phyloP scores from a whole-genome alignment of 2,329 filamentous ascomycete species.

The Aaosphaeria pasadenensis region DNA sequence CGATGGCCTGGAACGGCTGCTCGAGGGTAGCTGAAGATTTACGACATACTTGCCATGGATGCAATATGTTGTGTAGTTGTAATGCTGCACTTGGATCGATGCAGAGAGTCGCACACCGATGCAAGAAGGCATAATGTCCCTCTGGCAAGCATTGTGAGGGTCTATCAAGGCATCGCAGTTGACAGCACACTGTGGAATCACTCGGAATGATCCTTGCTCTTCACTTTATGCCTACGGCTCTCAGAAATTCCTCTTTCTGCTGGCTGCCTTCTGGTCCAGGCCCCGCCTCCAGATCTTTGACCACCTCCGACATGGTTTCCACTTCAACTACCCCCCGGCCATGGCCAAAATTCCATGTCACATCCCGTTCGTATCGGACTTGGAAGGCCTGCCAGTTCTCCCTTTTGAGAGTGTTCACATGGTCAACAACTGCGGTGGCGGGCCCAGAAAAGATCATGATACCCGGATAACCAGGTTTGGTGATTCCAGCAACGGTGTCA shows the following conservation, averaged over 20 bases:
- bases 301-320: conserved; percentile 45
- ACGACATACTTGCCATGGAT: no score
- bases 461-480: conserved; percentile 48
- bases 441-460: conserved; percentile 44
- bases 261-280: conserved; percentile 2
- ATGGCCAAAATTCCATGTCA: conserved; percentile 40
- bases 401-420: conserved; percentile 41
- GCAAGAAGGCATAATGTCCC: no score
- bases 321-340: conserved; percentile 41
- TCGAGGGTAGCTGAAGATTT: no score
- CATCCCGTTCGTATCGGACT: conserved; percentile 39
- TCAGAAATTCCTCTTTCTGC: conserved; percentile 28
- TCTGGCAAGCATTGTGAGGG: no score
- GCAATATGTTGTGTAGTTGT: no score
- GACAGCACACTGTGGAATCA: no score
- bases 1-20: no score
- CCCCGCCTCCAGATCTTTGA: conserved; percentile 30
- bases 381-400: conserved; percentile 48
- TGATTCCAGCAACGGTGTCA: conserved; percentile 37
- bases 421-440: conserved; percentile 34
- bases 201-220: background rate
- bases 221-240: conserved; percentile 35
- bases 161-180: no score
- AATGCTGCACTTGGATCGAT: no score
- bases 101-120: no score